phyloP scores from a whole-genome alignment of 1,139 yeast genomes.

The Magnusiomyces magnusii region DNA sequence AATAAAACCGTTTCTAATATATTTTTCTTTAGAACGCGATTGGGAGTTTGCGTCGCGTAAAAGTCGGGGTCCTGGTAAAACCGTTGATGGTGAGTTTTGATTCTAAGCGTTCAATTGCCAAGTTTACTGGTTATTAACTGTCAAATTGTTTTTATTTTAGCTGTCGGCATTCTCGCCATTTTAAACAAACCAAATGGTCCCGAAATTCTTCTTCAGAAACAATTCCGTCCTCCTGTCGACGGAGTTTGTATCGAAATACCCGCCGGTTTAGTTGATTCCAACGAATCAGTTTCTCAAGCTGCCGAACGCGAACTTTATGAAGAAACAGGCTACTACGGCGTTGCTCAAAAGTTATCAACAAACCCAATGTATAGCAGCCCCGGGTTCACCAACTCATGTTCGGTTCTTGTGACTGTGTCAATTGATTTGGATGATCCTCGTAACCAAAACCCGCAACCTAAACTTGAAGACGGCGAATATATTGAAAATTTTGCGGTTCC shows the following conservation, averaged over 20 bases:
- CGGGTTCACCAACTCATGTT: constrained; percentile 86
- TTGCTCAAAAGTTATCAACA: constrained; percentile 56
- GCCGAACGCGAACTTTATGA: constrained; percentile 83
- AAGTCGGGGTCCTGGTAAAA: constrained; percentile 60
- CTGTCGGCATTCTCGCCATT: constrained; percentile 74
- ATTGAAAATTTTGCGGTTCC: constrained; percentile 77
- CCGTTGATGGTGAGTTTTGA: constrained; percentile 59
- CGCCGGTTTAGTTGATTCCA: constrained; percentile 86
- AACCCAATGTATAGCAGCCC: constrained; percentile 41
- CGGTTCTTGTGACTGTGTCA: constrained; percentile 69
- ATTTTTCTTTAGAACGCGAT: constrained; percentile 38
- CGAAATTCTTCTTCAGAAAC: constrained; percentile 69
- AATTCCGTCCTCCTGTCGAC: constrained; percentile 85
- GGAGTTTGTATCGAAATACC: constrained; percentile 90
- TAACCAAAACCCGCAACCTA: constrained; percentile 60
- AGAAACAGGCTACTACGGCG: constrained; percentile 86
- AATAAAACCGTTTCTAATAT: no score
- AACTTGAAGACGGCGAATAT: constrained; percentile 82
- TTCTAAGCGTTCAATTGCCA: no score
- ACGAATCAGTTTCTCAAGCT: constrained; percentile 67
- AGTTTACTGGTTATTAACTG: no score
- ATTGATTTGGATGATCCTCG: constrained; percentile 61
- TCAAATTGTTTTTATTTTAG: constrained; percentile 18
- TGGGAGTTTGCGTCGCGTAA: constrained; percentile 92
- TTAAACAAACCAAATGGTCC: constrained; percentile 46